Evolutionary conservation across 1,139 yeast species (phyloP).

Genomic region (Blastobotrys serpentis): DNA sequence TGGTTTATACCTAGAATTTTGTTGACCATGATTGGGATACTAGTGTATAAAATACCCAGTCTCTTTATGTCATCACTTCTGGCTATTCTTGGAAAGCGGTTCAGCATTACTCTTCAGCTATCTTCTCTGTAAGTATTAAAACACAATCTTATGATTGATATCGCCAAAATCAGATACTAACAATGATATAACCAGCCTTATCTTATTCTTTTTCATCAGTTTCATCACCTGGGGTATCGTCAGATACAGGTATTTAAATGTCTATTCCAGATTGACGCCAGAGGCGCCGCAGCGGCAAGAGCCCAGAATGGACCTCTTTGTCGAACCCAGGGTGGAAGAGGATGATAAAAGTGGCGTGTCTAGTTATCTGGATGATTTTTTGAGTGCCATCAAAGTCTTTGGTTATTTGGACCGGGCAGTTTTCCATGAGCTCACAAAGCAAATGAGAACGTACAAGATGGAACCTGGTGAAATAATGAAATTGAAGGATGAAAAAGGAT

Average conservation of each 20-base stretch:
- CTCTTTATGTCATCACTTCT: constrained; percentile 21
- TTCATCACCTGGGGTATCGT: constrained; percentile 42
- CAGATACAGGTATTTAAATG: constrained; percentile 51
- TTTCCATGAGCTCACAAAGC: constrained; percentile 87
- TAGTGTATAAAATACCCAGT: constrained; percentile 23
- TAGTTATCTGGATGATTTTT: constrained; percentile 79
- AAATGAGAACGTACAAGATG: constrained; percentile 85
- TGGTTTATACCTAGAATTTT: constrained; percentile 20
- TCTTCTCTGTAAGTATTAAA: constrained; percentile 30
- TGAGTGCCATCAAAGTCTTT: constrained; percentile 87
- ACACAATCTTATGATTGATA: no score
- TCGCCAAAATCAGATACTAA: no score
- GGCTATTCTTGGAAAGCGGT: constrained; percentile 26
- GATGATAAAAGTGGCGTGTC: constrained; percentile 45
- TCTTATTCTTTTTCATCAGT: constrained; percentile 23
- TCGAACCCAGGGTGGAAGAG: constrained; percentile 39
- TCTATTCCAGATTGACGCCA: constrained; percentile 52
- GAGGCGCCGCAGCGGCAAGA: constrained; percentile 47
- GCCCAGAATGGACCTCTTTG: constrained; percentile 45
- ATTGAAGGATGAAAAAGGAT: constrained; percentile 74
- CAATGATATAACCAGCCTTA: constrained; percentile 22
- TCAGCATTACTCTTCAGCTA: constrained; percentile 32
- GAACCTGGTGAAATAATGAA: constrained; percentile 73
- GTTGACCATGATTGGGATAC: constrained; percentile 15
- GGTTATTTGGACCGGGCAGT: constrained; percentile 90